These are phyloP conservation scores for Lentinula lateritia DNA, from an alignment of 768 basidiomycete species.

Conservation along the genomic window DNA sequence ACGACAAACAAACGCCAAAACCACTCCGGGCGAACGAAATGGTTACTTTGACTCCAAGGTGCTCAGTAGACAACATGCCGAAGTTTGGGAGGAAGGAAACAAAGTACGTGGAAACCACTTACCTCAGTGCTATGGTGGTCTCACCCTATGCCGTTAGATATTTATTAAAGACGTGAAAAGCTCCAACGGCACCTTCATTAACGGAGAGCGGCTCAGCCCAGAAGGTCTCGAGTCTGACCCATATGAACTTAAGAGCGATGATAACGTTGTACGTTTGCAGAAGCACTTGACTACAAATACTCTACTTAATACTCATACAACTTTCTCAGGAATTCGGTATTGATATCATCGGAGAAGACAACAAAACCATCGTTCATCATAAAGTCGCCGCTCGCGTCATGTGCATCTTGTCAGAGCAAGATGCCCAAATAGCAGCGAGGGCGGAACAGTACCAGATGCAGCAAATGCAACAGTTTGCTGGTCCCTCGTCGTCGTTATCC, in stretches of 20 bases:
- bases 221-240: slow-evolving; percentile 92
- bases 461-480: slow-evolving; percentile 31
- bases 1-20: slow-evolving; percentile 93
- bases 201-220: slow-evolving; percentile 84
- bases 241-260: slow-evolving; percentile 90
- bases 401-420: slow-evolving; percentile 83
- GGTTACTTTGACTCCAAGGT: slow-evolving; percentile 97
- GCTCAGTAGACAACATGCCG: slow-evolving; percentile 90
- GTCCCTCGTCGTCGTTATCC: slow-evolving; percentile 15
- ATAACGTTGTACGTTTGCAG: slow-evolving; percentile 80
- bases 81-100: slow-evolving; percentile 92
- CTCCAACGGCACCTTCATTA: slow-evolving; percentile 98
- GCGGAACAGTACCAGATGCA: slow-evolving; percentile 64
- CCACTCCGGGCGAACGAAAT: slow-evolving; percentile 86
- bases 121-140: neutral
- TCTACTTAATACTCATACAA: neutral
- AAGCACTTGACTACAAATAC: neutral
- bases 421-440: slow-evolving; percentile 69
- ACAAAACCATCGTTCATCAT: slow-evolving; percentile 96
- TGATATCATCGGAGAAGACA: slow-evolving; percentile 98
- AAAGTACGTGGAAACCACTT: slow-evolving; percentile 48
- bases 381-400: slow-evolving; percentile 95
- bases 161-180: slow-evolving; percentile 98
- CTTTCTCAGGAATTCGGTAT: slow-evolving; percentile 89
- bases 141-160: slow-evolving; percentile 53